These are phyloP conservation scores for Colletotrichum orchidophilum DNA, from an alignment of 2,329 filamentous ascomycete species.

Conservation along the genomic window DNA sequence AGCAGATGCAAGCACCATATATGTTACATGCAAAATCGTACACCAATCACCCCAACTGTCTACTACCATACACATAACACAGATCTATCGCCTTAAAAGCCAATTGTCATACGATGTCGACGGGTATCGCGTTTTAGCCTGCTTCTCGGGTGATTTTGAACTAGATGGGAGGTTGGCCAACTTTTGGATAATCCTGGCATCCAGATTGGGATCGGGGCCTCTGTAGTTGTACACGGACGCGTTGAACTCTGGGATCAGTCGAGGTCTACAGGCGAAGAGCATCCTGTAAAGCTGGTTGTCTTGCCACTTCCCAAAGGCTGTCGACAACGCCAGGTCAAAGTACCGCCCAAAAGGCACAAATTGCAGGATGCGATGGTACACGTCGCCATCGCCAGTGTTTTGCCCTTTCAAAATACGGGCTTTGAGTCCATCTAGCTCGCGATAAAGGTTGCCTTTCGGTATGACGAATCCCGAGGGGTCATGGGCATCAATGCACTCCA, in stretches of 20 bases:
- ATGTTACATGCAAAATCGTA: neutral
- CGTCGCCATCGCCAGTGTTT: slow-evolving; percentile 11
- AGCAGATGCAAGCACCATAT: neutral
- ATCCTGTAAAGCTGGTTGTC: slow-evolving; percentile 12
- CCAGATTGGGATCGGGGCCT: slow-evolving; percentile 10
- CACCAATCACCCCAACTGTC: no score
- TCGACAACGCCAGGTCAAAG: slow-evolving; percentile 1
- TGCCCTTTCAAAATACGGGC: neutral
- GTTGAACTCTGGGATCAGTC: neutral
- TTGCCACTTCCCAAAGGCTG: slow-evolving; percentile 7
- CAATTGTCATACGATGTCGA: slow-evolving; percentile 13
- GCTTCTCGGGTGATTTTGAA: neutral
- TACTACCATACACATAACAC: no score
- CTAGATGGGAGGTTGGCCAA: slow-evolving; percentile 8
- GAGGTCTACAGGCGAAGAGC: slow-evolving; percentile 17
- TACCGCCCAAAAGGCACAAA: slow-evolving; percentile 9
- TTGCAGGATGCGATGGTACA: slow-evolving; percentile 8
- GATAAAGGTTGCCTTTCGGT: slow-evolving; percentile 2
- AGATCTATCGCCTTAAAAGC: neutral
- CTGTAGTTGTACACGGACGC: slow-evolving; percentile 26
- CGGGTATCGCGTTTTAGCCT: neutral
- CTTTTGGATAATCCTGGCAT: slow-evolving; percentile 18
- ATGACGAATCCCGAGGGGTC: slow-evolving; percentile 30
- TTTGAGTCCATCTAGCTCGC: slow-evolving; percentile 18
- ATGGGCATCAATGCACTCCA: slow-evolving; percentile 29